Conservation (phyloP, 805 yeast species). For the Nakazawaea wyomingensis region DNA sequence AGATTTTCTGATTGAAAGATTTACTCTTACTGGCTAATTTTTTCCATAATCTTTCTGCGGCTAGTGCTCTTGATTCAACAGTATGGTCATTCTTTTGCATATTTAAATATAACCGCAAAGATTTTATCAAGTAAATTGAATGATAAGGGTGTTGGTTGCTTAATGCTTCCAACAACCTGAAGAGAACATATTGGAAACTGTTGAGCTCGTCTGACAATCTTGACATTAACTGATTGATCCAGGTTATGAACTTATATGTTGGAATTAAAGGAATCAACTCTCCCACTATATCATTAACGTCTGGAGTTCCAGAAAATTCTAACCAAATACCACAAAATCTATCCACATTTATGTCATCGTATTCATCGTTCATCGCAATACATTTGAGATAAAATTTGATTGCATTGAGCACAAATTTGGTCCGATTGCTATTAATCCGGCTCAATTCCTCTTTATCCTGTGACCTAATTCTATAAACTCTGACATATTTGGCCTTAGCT, state of each 20-base stretch:
- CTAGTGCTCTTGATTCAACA: conserved; percentile 40
- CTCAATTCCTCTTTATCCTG: conserved; percentile 42
- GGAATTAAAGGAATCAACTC: conserved; percentile 41
- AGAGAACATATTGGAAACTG: conserved; percentile 52
- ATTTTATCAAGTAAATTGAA: conserved; percentile 55
- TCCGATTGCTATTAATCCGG: conserved; percentile 30
- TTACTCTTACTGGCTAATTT: conserved; percentile 26
- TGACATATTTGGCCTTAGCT: conserved; percentile 30
- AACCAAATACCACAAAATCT: conserved; percentile 84
- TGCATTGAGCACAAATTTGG: conserved; percentile 45
- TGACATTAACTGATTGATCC: conserved; percentile 81
- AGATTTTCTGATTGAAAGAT: conserved; percentile 23
- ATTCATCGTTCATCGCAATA: conserved; percentile 37
- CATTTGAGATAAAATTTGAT: conserved; percentile 55
- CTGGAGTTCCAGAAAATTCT: conserved; percentile 43
- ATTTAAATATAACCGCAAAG: conserved; percentile 43
- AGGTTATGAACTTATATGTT: conserved; percentile 58
- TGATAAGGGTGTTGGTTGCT: conserved; percentile 67
- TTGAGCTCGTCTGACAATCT: conserved; percentile 46
- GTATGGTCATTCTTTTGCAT: conserved; percentile 31
- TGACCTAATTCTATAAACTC: conserved; percentile 44
- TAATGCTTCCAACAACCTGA: conserved; percentile 39
- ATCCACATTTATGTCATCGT: conserved; percentile 56
- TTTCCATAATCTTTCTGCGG: conserved; percentile 46
- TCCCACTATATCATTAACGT: conserved; percentile 38